Conservation (phyloP, 306 rosid genomes). For the Begonia masoniana region DNA sequence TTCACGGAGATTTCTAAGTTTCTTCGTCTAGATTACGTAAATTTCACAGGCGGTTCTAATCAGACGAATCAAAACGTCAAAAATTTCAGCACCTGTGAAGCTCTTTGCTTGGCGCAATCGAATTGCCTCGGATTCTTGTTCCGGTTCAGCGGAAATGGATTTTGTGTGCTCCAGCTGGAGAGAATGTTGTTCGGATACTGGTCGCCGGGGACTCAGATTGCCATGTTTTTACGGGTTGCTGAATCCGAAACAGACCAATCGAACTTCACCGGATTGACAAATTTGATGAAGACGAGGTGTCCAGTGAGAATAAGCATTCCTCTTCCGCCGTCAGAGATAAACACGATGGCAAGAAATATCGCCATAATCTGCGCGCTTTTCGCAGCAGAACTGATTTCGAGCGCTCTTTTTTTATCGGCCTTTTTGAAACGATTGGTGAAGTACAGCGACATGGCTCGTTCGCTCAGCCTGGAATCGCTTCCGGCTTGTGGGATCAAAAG, state of each 20-base stretch:
- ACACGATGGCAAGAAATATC: constrained; percentile 50
- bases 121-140: constrained; percentile 48
- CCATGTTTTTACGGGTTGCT: constrained; percentile 48
- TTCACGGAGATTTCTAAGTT: constrained; percentile 20
- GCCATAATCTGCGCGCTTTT: constrained; percentile 55
- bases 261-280: constrained; percentile 56
- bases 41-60: constrained; percentile 25
- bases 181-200: constrained; percentile 46
- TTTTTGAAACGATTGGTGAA: constrained; percentile 69
- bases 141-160: constrained; percentile 43
- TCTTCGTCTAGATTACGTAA: constrained; percentile 55
- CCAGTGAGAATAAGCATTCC: constrained; percentile 67
- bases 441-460: constrained; percentile 88
- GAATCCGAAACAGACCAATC: constrained; percentile 24
- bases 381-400: constrained; percentile 57
- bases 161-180: constrained; percentile 21
- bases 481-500: constrained; percentile 91
- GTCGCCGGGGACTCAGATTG: constrained; percentile 56
- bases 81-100: constrained; percentile 33
- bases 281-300: constrained; percentile 54
- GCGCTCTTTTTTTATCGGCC: constrained; percentile 66
- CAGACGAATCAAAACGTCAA: neutral
- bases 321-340: constrained; percentile 42
- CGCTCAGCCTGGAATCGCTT: constrained; percentile 73
- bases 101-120: constrained; percentile 13